Percentiles rank a stretch among this genome's conserved stretches.
These are phyloP conservation scores for Colletotrichum brevisporum DNA, from an alignment of 2,329 filamentous ascomycete genomes.

Conservation along the genomic window DNA sequence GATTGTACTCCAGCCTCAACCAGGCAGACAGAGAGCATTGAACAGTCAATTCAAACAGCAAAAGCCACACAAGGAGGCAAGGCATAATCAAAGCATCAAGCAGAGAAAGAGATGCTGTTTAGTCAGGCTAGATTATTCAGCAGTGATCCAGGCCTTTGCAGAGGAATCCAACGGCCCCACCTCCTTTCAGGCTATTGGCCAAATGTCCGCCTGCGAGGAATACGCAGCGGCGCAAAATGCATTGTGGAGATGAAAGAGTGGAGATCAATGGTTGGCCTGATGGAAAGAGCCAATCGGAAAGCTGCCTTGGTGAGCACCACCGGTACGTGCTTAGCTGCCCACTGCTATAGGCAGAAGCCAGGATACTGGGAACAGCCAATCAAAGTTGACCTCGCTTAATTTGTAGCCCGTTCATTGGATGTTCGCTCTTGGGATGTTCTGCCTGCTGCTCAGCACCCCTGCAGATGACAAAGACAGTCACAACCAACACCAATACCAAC, in stretches of 20 bases:
- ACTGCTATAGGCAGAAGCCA: neutral
- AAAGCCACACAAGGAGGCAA: no score
- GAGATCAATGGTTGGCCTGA: neutral
- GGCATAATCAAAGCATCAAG: no score
- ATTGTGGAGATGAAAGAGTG: neutral
- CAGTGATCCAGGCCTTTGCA: neutral
- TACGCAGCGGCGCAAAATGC: constrained; percentile 37
- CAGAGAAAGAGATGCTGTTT: no score
- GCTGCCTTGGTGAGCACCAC: neutral
- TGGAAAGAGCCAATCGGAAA: neutral
- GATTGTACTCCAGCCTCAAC: neutral
- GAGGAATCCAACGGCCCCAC: neutral
- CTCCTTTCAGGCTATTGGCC: neutral
- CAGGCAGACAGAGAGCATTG: neutral
- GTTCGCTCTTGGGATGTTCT: neutral
- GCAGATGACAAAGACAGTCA: neutral
- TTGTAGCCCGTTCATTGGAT: constrained; percentile 9
- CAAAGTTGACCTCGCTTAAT: rapidly evolving
- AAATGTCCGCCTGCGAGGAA: neutral
- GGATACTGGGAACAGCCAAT: constrained; percentile 5
- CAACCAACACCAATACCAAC: no score
- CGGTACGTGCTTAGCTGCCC: neutral
- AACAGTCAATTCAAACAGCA: neutral
- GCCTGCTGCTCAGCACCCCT: constrained; percentile 4
- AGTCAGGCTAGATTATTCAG: no score